Base-by-base conservation (phyloP, 2,329 filamentous ascomycete species). In the Phaeoacremonium minimum region DNA sequence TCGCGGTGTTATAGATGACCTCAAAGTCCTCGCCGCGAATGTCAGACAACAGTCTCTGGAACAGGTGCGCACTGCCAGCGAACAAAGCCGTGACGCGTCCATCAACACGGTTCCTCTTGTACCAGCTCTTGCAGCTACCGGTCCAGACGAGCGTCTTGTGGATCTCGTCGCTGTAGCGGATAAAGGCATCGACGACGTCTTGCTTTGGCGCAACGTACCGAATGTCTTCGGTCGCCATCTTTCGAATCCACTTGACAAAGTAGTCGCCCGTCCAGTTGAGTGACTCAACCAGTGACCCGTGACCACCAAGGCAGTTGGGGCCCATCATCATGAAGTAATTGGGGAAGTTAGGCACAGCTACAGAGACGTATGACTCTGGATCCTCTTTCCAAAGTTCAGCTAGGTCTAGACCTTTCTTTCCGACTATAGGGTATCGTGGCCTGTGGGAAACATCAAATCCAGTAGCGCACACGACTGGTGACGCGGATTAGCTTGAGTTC, bases 381-480 rank as follows among this genome's bases (percentile, higher is more conserved):
- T 67, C 71, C 2, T 63, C 61, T 14, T 62, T 64, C 80, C 80
- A 85, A 2, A 71, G 65, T 11, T 64, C 54, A 12, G 63, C 59
- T 1, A 84, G 57, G 38, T 80, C 67, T 12, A 68, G 55, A 2
- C 70, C 75, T 30, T 67, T 2, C 2, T 32, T 57, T 3, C 75
- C 71, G 17, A 66, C 59, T 42, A 85, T 72, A 0, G 73, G 65
- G 43, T 84, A 84, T 0, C 69, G 69, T 0, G 77, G 77, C 0
- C 69, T 59, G 52, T 72, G 63, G 39, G 76, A 70, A 4, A 71
- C 65, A 40, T 82, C 79, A 4, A 77, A 76, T 1, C 81, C 82
- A 0, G 82, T 85, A 1, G 78, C 73, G 46, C 78, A 84, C 44
- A 85, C 75, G 5, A 83, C n/a, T n/a, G n/a, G n/a, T n/a, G n/a